Conservation (phyloP, 805 yeast genomes). For the Metschnikowia arizonensis region DNA sequence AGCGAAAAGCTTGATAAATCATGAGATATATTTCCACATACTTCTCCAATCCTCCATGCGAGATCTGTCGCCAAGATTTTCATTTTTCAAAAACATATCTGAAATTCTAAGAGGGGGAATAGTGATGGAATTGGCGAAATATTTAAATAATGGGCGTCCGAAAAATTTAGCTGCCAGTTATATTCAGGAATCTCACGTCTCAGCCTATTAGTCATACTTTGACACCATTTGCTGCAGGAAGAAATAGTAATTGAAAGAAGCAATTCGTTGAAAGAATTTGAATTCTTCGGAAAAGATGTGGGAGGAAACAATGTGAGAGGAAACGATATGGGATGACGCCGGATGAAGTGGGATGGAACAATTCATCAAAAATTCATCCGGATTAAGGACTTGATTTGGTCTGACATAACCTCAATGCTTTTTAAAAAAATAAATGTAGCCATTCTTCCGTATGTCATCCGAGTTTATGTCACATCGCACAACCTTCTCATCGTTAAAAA, state of each 20-base stretch:
- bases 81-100: slow-evolving; percentile 79
- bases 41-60: slow-evolving; percentile 55
- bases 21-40: slow-evolving; percentile 25
- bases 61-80: slow-evolving; percentile 76
- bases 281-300: no score
- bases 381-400: no score
- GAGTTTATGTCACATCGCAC: slow-evolving; percentile 48
- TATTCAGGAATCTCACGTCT: slow-evolving; percentile 2
- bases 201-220: slow-evolving; percentile 3
- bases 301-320: no score
- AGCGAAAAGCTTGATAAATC: neutral
- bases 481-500: slow-evolving; percentile 88
- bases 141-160: neutral
- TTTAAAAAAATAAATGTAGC: slow-evolving; percentile 46
- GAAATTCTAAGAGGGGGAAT: slow-evolving; percentile 3
- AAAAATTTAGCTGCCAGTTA: neutral
- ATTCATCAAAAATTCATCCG: no score
- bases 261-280: no score
- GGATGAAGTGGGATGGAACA: no score
- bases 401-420: slow-evolving; percentile 2
- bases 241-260: no score
- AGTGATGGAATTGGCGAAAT: neutral
- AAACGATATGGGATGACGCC: no score
- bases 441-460: slow-evolving; percentile 43
- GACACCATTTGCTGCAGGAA: neutral